These are phyloP conservation scores for Rhodotorula sp. DNA, from an alignment of 1,284 basidiomycete species.

Conservation along the genomic window DNA sequence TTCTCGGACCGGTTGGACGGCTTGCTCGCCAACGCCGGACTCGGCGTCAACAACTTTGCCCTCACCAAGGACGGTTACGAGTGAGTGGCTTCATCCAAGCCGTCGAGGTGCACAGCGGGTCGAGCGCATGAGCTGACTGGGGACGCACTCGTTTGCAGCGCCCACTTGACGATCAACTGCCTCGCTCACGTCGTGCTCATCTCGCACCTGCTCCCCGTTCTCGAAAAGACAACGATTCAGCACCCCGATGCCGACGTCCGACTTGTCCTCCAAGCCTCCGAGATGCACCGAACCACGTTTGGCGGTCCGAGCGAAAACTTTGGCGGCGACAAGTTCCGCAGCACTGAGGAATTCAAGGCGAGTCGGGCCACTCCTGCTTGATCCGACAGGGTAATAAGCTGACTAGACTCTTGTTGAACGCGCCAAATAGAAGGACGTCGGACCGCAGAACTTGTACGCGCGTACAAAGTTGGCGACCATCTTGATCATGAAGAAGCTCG, in stretches of 20 bases:
- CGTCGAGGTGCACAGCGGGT: too few relatives aligned
- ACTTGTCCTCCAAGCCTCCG: slow-evolving; percentile 26
- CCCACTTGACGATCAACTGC: slow-evolving; percentile 36
- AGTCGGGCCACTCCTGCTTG: not conserved
- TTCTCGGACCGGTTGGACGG: slow-evolving; percentile 31
- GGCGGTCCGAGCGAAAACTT: slow-evolving; percentile 20
- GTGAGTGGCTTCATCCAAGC: slow-evolving; percentile 4
- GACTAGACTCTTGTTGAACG: not conserved
- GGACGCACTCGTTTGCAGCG: slow-evolving; percentile 1
- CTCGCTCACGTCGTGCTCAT: slow-evolving; percentile 36
- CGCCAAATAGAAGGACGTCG: not conserved
- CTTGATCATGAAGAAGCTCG: slow-evolving; percentile 23
- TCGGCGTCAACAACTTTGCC: slow-evolving; percentile 39
- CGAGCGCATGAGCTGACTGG: too few relatives aligned
- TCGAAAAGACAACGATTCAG: slow-evolving; percentile 28
- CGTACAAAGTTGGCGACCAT: slow-evolving; percentile 32
- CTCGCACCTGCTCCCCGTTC: slow-evolving; percentile 35
- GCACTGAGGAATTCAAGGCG: slow-evolving; percentile 30
- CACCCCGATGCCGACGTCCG: slow-evolving; percentile 30
- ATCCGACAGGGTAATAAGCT: too few relatives aligned
- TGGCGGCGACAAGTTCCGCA: slow-evolving; percentile 29
- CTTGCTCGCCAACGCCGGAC: slow-evolving; percentile 31
- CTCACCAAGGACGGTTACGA: slow-evolving; percentile 41
- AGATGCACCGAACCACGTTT: slow-evolving; percentile 32
- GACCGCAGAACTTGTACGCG: slow-evolving; percentile 16